phyloP scores from a whole-genome alignment of 2,329 filamentous ascomycete genomes.

The Xenosphaeropsis pyriputrescens region DNA sequence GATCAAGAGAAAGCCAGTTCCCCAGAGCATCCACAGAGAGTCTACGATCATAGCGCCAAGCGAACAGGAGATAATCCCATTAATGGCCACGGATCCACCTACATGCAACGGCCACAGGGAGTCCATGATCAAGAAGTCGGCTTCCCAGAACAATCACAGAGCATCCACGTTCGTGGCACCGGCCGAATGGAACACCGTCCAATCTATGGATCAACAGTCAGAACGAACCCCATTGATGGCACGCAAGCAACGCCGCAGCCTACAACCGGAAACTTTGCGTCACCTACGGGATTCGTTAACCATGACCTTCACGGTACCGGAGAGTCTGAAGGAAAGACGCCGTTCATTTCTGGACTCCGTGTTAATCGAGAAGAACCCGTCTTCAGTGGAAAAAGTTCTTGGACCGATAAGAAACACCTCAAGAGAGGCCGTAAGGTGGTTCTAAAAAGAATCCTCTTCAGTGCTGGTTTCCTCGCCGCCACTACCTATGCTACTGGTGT shows the following conservation, averaged over 20 bases:
- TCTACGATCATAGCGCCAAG: too few species aligned
- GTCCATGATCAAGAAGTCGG: too few species aligned
- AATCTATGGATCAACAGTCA: too few species aligned
- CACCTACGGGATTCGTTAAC: conserved; percentile 51
- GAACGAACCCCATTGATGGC: conserved; percentile 38
- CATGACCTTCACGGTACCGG: conserved; percentile 29
- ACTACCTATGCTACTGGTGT: conserved; percentile 43
- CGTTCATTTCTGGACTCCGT: conserved; percentile 28
- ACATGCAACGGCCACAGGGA: too few species aligned
- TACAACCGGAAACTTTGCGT: conserved; percentile 42
- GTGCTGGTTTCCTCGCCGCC: conserved; percentile 37
- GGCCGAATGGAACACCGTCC: too few species aligned
- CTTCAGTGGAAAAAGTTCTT: conserved; percentile 25
- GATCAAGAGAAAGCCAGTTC: too few species aligned
- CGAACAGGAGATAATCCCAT: too few species aligned
- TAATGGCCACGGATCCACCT: too few species aligned
- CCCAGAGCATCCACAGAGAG: too few species aligned
- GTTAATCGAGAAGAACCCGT: conserved; percentile 30
- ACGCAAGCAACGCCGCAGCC: conserved; percentile 18
- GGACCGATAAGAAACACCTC: conserved; percentile 10
- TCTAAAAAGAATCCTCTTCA: conserved; percentile 20
- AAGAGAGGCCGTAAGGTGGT: conserved; percentile 26
- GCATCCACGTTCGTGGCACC: too few species aligned
- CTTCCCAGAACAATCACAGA: too few species aligned
- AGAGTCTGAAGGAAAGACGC: conserved; percentile 15